These are phyloP conservation scores for Penicillium desertorum DNA, from an alignment of 495 filamentous ascomycete genomes.

Conservation along the genomic window DNA sequence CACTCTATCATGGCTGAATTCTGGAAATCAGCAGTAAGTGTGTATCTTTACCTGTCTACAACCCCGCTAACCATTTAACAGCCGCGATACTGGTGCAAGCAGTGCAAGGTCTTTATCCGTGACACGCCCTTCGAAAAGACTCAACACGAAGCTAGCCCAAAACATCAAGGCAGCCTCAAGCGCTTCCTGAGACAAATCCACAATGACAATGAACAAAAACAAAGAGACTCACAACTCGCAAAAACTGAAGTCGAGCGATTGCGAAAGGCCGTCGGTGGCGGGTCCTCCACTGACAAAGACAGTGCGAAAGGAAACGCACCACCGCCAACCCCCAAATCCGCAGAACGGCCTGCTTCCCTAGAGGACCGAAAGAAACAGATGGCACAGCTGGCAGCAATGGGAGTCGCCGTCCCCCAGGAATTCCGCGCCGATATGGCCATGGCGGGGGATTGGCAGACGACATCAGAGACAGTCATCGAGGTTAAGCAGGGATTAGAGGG, in stretches of 20 bases:
- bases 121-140: constrained; percentile 87
- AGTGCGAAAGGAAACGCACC: constrained; percentile 26
- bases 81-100: constrained; percentile 96
- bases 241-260: constrained; percentile 84
- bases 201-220: constrained; percentile 71
- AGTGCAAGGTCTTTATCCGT: constrained; percentile 86
- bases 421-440: constrained; percentile 77
- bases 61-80: constrained; percentile 26
- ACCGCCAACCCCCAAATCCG: constrained; percentile 23
- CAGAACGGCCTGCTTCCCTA: constrained; percentile 46
- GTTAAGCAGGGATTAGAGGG: constrained; percentile 43
- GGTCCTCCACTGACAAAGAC: constrained; percentile 25
- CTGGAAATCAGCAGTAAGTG: constrained; percentile 90
- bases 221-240: constrained; percentile 75
- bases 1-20: constrained; percentile 78
- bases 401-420: constrained; percentile 80
- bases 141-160: constrained; percentile 86
- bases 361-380: constrained; percentile 81
- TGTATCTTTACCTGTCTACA: background rate
- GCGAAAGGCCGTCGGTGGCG: constrained; percentile 67
- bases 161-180: constrained; percentile 86
- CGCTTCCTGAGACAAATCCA: constrained; percentile 88
- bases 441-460: constrained; percentile 85
- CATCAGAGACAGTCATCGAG: constrained; percentile 53
- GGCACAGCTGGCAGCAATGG: constrained; percentile 83